These are phyloP conservation scores for Aspergillus funiculosus DNA, from an alignment of 495 filamentous ascomycete genomes.

Conservation along the genomic window DNA sequence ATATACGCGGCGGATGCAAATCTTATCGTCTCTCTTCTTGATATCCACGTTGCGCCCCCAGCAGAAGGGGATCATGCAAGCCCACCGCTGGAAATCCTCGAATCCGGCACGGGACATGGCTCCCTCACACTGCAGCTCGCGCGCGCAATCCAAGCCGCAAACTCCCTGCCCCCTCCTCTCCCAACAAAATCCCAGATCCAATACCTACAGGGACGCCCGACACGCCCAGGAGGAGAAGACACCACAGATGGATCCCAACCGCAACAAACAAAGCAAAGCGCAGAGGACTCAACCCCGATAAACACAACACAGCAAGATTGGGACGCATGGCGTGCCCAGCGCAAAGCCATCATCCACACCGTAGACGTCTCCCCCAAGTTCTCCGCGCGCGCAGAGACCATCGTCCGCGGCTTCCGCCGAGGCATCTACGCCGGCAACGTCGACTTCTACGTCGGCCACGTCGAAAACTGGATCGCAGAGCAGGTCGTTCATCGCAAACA, in stretches of 20 bases:
- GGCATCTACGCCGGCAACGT: slow-evolving; percentile 63
- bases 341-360: slow-evolving; percentile 64
- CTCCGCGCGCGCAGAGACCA: slow-evolving; percentile 53
- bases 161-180: slow-evolving; percentile 40
- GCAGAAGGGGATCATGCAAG: slow-evolving; percentile 22
- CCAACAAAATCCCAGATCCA: slow-evolving; percentile 35
- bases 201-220: slow-evolving; percentile 27
- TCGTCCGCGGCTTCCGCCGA: slow-evolving; percentile 58
- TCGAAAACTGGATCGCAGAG: slow-evolving; percentile 54
- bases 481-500: slow-evolving; percentile 35
- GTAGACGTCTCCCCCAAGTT: slow-evolving; percentile 56
- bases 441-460: slow-evolving; percentile 64
- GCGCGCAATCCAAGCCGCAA: slow-evolving; percentile 69
- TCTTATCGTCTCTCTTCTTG: slow-evolving; percentile 65
- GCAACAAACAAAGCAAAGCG: not conserved
- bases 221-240: slow-evolving; percentile 21
- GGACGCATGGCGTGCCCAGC: slow-evolving; percentile 45
- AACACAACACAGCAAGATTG: slow-evolving; percentile 26
- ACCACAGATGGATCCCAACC: not conserved
- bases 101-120: slow-evolving; percentile 77
- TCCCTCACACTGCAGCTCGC: slow-evolving; percentile 67
- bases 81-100: slow-evolving; percentile 59
- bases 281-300: not conserved
- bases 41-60: slow-evolving; percentile 55
- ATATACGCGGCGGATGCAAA: slow-evolving; percentile 69